Base-by-base conservation (phyloP, 2,329 filamentous ascomycete species). In the Fusarium torulosum region DNA sequence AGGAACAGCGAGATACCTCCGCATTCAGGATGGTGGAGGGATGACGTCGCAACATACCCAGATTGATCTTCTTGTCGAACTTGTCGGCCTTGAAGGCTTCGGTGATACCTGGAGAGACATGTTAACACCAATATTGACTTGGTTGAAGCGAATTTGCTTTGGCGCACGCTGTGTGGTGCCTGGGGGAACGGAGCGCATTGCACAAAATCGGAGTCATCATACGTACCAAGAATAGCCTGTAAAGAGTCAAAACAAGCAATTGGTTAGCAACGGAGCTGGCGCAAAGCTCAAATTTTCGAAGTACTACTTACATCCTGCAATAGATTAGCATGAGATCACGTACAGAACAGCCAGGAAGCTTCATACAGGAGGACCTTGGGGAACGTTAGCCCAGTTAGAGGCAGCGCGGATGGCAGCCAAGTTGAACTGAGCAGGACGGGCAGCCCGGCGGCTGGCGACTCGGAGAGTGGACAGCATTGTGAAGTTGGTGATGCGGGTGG, bases 21-120 rank as follows among this genome's bases (percentile, higher is more conserved):
- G 45, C 33, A 56, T 38, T 60, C 53, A 25, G 41, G 14, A 44
- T 66, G 38, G 29, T 33, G 27, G 9, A 46, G 55, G 53, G 50
- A 49, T 51, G 51, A 60, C 35, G 56, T 53, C 63, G 52, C 53
- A 58, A 75, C 86, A 76, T 83, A 91, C 92, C 96, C 66, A 99
- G 85, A 85, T 98, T 98, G 86, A 99, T 98, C 90, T 98, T 99
- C 85, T 97, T 89, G 68, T 89, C 84, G 82, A 96, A 95, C 76
- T 85, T 87, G 80, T 99, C 96, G 81, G 94, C 94, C 88, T 98
- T 99, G 91, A 96, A 99, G 65, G 96, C 96, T 85, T 99, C 96
- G 68, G 96, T 98, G 83, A 99, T 94, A 80, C 92, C 91, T 90
- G 71, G 15, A 53, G 21, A 54, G 25, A 33, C 11, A 23, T 59